Conservation (phyloP, 257 asterid genomes). For the Henckelia pumila region DNA sequence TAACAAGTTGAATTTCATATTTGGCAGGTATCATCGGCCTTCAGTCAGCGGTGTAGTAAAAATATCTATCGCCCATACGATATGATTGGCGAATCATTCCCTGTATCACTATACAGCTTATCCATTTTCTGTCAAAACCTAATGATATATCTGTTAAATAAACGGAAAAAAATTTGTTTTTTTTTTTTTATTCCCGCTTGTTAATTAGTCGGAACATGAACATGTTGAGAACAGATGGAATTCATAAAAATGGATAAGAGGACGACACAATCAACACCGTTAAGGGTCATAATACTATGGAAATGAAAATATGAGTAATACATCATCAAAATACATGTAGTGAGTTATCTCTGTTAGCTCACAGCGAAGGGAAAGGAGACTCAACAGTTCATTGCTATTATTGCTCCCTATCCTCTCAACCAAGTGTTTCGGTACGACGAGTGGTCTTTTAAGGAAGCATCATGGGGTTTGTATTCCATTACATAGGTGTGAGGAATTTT, state of each 20-base stretch:
- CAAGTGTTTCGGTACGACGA: constrained; percentile 98
- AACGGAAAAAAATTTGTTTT: background rate
- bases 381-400: background rate
- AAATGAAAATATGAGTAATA: background rate
- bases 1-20: constrained; percentile 1
- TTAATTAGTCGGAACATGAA: background rate
- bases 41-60: constrained; percentile 64
- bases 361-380: background rate
- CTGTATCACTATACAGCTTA: background rate
- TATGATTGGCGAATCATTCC: background rate
- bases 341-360: background rate
- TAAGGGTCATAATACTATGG: background rate
- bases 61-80: background rate
- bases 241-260: background rate
- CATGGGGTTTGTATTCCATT: constrained; percentile 96
- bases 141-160: background rate
- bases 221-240: background rate
- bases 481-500: constrained; percentile 87
- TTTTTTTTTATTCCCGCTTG: no score
- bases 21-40: constrained; percentile 89
- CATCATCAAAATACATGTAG: background rate
- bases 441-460: constrained; percentile 90
- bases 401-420: constrained; percentile 63
- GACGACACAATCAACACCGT: background rate
- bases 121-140: background rate